phyloP scores from a whole-genome alignment of 257 asterid genomes.

The Scutellaria barbata region DNA sequence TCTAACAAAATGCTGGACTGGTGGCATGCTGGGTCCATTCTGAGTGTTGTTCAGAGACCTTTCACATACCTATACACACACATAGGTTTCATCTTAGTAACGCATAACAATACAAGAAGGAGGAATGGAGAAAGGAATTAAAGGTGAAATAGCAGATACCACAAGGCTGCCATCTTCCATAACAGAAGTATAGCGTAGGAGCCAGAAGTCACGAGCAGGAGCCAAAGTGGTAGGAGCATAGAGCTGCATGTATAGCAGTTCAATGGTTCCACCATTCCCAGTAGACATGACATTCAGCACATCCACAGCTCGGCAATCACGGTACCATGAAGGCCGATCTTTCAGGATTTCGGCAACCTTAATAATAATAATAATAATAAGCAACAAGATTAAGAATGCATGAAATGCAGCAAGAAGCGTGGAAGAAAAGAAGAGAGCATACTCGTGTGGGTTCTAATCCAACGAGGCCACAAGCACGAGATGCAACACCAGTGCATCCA shows the following conservation, averaged over 20 bases:
- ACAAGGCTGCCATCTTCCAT: constrained; percentile 99
- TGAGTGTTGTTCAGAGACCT: constrained; percentile 95
- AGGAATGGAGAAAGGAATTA: background rate
- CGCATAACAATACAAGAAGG: background rate
- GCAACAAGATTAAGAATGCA: background rate
- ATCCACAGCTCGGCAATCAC: constrained; percentile 93
- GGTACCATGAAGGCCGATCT: constrained; percentile 95
- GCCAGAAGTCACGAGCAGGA: constrained; percentile 97
- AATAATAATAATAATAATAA: constrained; percentile 19
- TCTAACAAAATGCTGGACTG: constrained; percentile 81
- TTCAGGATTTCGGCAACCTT: constrained; percentile 96
- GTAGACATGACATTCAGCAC: constrained; percentile 88
- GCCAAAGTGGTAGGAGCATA: constrained; percentile 94
- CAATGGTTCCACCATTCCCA: constrained; percentile 93
- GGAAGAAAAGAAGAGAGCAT: constrained; percentile 34
- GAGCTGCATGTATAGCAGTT: constrained; percentile 90
- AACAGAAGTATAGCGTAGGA: constrained; percentile 87
- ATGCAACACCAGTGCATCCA: constrained; percentile 99
- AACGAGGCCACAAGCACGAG: constrained; percentile 99
- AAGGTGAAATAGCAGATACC: constrained; percentile 44
- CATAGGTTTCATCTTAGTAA: constrained; percentile 1
- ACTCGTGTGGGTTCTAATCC: constrained; percentile 96
- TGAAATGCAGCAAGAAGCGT: background rate
- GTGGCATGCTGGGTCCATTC: constrained; percentile 97
- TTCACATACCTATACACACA: constrained; percentile 69